A percentile compares a stretch with the other conserved stretches of the same genome.
Evolutionary conservation across 1,139 yeast genomes (phyloP).

Genomic region (Hyphopichia fennica): DNA sequence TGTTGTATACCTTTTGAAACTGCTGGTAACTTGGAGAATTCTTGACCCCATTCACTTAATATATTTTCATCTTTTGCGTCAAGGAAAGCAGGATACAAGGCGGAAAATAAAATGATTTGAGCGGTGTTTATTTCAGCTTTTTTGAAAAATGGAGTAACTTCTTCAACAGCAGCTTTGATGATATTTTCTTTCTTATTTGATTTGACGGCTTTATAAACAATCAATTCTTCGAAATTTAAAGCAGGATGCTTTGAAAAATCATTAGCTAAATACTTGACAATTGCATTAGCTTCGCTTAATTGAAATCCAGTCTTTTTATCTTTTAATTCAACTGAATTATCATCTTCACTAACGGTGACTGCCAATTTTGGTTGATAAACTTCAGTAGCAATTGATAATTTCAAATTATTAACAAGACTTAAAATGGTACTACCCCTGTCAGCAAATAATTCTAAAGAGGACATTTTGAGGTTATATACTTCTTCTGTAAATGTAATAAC

Average conservation of each 20-base stretch:
- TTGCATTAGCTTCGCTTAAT: slow-evolving; percentile 78
- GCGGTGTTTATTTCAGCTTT: slow-evolving; percentile 29
- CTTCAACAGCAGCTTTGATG: slow-evolving; percentile 8
- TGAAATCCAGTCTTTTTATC: slow-evolving; percentile 42
- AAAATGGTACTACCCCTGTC: slow-evolving; percentile 39
- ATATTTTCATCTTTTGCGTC: slow-evolving; percentile 12
- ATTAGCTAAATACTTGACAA: slow-evolving; percentile 65
- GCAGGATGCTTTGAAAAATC: slow-evolving; percentile 37
- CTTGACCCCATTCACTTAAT: slow-evolving; percentile 40
- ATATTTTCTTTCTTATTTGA: slow-evolving; percentile 27
- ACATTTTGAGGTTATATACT: not conserved
- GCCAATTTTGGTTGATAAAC: slow-evolving; percentile 32
- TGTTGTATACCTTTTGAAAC: slow-evolving; percentile 39
- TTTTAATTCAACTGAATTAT: slow-evolving; percentile 32
- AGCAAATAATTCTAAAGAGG: slow-evolving; percentile 31
- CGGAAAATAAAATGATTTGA: slow-evolving; percentile 49
- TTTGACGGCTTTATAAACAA: slow-evolving; percentile 31
- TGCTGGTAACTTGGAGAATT: slow-evolving; percentile 33
- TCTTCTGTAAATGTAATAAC: not conserved
- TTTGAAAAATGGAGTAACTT: slow-evolving; percentile 10
- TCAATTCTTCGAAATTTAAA: slow-evolving; percentile 30
- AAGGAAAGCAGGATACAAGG: slow-evolving; percentile 37
- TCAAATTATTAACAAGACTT: slow-evolving; percentile 57
- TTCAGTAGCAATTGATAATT: slow-evolving; percentile 55
- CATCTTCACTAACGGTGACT: slow-evolving; percentile 31